Conservation (phyloP, 192 early-diverging fungal species). For the Geosiphon pyriformis region DNA sequence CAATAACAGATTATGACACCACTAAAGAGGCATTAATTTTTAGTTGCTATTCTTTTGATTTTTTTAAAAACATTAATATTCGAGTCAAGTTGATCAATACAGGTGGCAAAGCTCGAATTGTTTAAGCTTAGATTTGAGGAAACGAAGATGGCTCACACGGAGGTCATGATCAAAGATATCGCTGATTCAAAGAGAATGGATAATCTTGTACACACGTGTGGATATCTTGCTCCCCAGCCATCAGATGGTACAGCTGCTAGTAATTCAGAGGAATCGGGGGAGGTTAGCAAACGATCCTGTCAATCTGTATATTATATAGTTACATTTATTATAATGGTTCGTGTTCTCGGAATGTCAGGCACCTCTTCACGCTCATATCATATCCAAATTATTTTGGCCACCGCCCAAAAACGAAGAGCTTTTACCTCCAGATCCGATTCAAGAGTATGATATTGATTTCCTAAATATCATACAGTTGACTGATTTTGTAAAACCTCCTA, state of each 20-base stretch:
- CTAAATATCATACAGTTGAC: not conserved
- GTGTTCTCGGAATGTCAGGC: not conserved
- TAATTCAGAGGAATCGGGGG: not conserved
- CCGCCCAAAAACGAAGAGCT: conserved; percentile 32
- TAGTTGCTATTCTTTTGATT: too few species aligned
- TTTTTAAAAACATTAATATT: too few species aligned
- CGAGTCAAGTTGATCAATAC: too few species aligned
- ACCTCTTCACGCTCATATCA: conserved; percentile 37
- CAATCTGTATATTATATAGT: conserved; percentile 4
- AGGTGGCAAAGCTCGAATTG: conserved; percentile 63
- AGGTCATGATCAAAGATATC: conserved; percentile 80
- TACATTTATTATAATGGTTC: not conserved
- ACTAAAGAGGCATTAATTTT: conserved; percentile 45
- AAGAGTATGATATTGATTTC: conserved; percentile 27
- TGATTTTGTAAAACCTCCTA: not conserved
- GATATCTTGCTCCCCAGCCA: conserved; percentile 5
- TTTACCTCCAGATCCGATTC: conserved; percentile 37
- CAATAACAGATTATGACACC: conserved; percentile 40
- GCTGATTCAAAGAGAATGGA: conserved; percentile 66
- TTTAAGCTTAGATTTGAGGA: conserved; percentile 71
- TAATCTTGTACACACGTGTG: conserved; percentile 30
- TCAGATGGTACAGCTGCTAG: not conserved
- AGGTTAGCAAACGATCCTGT: not conserved
- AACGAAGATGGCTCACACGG: conserved; percentile 53
- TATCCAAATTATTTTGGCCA: conserved; percentile 68